Percentiles rank a stretch among this genome's conserved stretches.
These are phyloP conservation scores for Ettlia oleoabundans DNA, from an alignment of 139 green algal species.

Conservation along the genomic window DNA sequence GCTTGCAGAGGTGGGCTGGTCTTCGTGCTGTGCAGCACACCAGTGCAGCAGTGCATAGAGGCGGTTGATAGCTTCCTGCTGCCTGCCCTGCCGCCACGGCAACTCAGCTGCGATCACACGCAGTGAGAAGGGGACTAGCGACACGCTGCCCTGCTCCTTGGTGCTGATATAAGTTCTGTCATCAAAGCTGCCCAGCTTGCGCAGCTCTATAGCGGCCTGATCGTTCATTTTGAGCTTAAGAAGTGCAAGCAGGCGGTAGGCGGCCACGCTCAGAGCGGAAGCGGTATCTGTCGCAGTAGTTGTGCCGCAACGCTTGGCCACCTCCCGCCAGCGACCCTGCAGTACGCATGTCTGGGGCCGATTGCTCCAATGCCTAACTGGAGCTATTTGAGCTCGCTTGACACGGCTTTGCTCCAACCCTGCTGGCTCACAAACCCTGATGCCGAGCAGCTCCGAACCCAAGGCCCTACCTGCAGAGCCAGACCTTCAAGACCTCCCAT, in stretches of 20 bases:
- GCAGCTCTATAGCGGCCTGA: constrained; percentile 25
- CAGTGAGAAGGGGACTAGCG: constrained; percentile 45
- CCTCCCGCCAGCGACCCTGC: constrained; percentile 22
- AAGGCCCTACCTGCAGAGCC: not conserved
- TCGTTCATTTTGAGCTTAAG: constrained; percentile 17
- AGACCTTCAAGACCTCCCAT: not conserved
- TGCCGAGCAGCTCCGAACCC: too few species aligned
- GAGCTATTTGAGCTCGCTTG: not conserved
- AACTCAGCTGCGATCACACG: constrained; percentile 36
- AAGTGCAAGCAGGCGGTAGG: constrained; percentile 16
- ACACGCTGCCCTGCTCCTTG: not conserved
- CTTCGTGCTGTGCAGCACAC: constrained; percentile 27
- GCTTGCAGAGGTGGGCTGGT: too few species aligned
- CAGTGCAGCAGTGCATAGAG: constrained; percentile 41
- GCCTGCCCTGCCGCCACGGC: not conserved
- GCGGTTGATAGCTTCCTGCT: constrained; percentile 4
- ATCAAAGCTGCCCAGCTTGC: constrained; percentile 12
- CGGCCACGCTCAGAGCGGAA: not conserved
- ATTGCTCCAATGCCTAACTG: not conserved
- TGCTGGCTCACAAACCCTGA: not conserved
- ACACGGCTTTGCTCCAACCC: not conserved
- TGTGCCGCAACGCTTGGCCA: not conserved
- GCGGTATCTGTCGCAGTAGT: not conserved
- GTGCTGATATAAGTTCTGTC: not conserved
- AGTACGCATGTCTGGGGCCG: not conserved